Evolutionary conservation across 2,329 filamentous ascomycete species (phyloP), one percentile per base, ranked within the genome.

Genomic region (Penicillium sp.): DNA sequence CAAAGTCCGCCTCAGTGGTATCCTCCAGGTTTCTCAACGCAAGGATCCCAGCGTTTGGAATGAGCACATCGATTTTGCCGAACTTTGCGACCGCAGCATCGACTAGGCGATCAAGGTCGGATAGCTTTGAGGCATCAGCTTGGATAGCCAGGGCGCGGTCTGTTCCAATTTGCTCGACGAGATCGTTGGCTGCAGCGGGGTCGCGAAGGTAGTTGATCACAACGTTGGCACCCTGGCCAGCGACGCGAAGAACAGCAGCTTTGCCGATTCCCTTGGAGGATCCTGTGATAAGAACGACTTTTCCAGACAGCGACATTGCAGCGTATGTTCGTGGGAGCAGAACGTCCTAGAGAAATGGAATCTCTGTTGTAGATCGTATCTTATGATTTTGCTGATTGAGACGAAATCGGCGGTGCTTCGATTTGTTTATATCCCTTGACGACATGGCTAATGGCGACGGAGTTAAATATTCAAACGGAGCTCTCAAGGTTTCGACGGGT

Each of bases 181-280:
- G 69, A 7, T 75, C 73, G 6, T 88, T 80, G 22, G 88, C 88
- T 0, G 84, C 78, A 22, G 74, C 70, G 36, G 79, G 73, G 66
- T 85, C 84, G 52, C 82, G 82, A 56, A 82, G 78, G 75, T 90
- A 90, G 79, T 79, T 81, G 61, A 83, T 72, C 4, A 78, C 78
- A 7, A 83, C 70, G 49, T 72, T 77, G 33, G 79, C 80, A 18
- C 81, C 80, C 24, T 74, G 68, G 24, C 65, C 63, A 13, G 73
- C 74, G 6, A 81, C 73, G 4, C 68, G 68, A 16, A 74, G 68
- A 10, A 77, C 76, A 4, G 71, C 74, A 18, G 75, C 73, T 49
- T 69, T 70, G 53, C 78, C 77, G 52, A 80, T 79, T 50, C 76
- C 77, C 52, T 73, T 73, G 18, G 73, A 74, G 6, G 72, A 74